These are phyloP conservation scores for Sungouiozyma intestinalis DNA, from an alignment of 805 yeast species.

Conservation along the genomic window DNA sequence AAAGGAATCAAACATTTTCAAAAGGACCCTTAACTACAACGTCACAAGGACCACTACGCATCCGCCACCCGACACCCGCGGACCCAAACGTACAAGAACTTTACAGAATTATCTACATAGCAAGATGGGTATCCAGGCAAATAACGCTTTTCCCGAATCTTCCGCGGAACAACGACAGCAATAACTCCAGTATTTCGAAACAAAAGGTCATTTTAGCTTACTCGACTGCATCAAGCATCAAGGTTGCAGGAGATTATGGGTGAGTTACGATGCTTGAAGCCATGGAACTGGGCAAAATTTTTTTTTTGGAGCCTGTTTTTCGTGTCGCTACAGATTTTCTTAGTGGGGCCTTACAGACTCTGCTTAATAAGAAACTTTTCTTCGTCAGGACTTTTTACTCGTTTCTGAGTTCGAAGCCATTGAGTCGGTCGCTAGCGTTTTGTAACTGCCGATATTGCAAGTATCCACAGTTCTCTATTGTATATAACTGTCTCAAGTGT, in stretches of 20 bases:
- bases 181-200: not conserved
- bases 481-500: too few species aligned
- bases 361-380: not conserved
- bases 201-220: too few species aligned
- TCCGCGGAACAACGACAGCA: not conserved
- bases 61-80: not conserved
- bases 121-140: too few species aligned
- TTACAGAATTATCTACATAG: constrained; percentile 1
- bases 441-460: too few species aligned
- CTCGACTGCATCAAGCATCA: too few species aligned
- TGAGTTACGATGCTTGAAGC: not conserved
- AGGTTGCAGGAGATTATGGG: too few species aligned
- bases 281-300: not conserved
- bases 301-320: too few species aligned
- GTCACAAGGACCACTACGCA: not conserved
- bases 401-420: not conserved
- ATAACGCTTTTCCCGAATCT: not conserved
- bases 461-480: too few species aligned
- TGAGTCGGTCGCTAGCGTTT: too few species aligned
- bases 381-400: not conserved
- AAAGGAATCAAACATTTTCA: constrained; percentile 6
- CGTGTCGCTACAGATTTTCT: not conserved
- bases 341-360: not conserved
- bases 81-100: not conserved
- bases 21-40: too few species aligned